Conservation (phyloP, 2,329 filamentous ascomycete genomes). For the Venturia carpophila region DNA sequence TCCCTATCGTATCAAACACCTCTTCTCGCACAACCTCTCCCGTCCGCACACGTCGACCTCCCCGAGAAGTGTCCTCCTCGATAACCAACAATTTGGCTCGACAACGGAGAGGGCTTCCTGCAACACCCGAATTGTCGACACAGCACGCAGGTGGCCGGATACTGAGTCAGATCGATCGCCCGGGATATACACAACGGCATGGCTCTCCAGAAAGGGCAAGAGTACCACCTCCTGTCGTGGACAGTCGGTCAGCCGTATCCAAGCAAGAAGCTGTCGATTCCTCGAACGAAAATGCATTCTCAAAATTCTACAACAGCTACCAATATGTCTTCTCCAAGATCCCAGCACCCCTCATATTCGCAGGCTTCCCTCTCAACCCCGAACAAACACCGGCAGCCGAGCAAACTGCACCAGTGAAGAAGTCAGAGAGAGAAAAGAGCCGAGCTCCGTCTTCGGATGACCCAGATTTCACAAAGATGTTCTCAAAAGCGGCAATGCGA, state of each 20-base stretch:
- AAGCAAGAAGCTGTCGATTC: slow-evolving; percentile 28
- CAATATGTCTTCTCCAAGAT: slow-evolving; percentile 81
- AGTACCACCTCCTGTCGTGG: slow-evolving; percentile 22
- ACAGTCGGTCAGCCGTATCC: slow-evolving; percentile 25
- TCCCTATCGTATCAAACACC: not conserved
- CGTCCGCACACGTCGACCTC: slow-evolving; percentile 38
- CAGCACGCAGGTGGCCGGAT: slow-evolving; percentile 65
- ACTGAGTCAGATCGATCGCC: slow-evolving; percentile 17
- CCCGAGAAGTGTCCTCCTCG: slow-evolving; percentile 66
- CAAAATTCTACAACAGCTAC: slow-evolving; percentile 86
- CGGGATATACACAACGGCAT: slow-evolving; percentile 11
- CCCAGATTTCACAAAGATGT: slow-evolving; percentile 67
- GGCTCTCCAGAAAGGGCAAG: slow-evolving; percentile 16
- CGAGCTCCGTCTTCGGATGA: slow-evolving; percentile 40
- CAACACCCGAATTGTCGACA: slow-evolving; percentile 46
- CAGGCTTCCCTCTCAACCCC: slow-evolving; percentile 66
- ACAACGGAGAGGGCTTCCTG: slow-evolving; percentile 25
- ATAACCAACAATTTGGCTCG: slow-evolving; percentile 78
- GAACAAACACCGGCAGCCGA: slow-evolving; percentile 22
- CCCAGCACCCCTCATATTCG: slow-evolving; percentile 85
- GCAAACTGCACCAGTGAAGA: not conserved
- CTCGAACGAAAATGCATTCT: slow-evolving; percentile 65
- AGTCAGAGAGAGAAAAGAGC: slow-evolving; percentile 23
- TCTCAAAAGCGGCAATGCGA: slow-evolving; percentile 75
- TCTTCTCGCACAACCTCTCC: slow-evolving; percentile 30